phyloP scores from a whole-genome alignment of 139 green algal genomes.

The Astrephomene gubernaculifera region DNA sequence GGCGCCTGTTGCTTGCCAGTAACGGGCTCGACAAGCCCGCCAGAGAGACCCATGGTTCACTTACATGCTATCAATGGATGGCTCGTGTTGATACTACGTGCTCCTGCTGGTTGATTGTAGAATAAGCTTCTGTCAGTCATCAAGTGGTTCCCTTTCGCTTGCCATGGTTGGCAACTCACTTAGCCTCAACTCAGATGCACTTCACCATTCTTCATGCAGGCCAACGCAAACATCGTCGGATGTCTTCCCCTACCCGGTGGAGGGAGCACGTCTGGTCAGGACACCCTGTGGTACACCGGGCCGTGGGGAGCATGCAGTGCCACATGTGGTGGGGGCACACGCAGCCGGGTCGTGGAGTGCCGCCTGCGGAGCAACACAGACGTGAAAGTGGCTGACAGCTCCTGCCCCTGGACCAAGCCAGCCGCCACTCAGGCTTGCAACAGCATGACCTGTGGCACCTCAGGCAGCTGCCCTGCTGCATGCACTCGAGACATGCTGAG shows the following conservation, averaged over 20 bases:
- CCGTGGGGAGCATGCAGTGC: slow-evolving; percentile 8
- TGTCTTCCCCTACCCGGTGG: too few relatives aligned
- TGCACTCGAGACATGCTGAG: neutral
- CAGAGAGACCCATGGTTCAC: neutral
- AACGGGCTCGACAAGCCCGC: too few relatives aligned
- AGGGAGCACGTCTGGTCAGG: too few relatives aligned
- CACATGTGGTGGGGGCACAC: neutral
- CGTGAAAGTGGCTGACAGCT: neutral
- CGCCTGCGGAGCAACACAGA: neutral
- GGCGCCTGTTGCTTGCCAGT: too few relatives aligned
- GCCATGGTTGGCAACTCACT: too few relatives aligned
- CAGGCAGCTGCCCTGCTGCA: neutral
- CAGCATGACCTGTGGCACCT: neutral
- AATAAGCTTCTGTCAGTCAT: too few relatives aligned
- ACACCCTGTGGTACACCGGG: neutral
- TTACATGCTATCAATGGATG: neutral
- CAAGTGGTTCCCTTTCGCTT: too few relatives aligned
- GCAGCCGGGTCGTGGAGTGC: neutral
- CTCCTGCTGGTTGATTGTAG: too few relatives aligned
- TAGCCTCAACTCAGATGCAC: too few relatives aligned
- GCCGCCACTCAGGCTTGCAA: neutral
- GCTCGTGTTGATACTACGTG: neutral
- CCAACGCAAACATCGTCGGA: too few relatives aligned
- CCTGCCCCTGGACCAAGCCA: neutral
- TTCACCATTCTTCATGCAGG: too few relatives aligned